phyloP scores from a whole-genome alignment of 768 basidiomycete genomes.

The Zangia roseola region DNA sequence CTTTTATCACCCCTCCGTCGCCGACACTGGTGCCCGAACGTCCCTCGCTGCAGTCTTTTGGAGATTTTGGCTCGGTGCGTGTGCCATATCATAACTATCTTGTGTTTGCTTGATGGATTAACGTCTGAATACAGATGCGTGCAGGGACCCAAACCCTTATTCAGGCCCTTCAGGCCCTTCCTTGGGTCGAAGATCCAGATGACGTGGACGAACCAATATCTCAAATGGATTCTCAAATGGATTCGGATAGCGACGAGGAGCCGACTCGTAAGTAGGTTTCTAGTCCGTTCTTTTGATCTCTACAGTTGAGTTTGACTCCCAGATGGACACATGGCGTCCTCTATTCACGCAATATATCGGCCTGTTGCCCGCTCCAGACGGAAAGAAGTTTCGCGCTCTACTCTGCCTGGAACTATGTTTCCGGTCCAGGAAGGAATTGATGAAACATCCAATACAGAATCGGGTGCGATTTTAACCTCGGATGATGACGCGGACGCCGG shows the following conservation, averaged over 20 bases:
- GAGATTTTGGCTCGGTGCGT: constrained; percentile 71
- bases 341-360: constrained; percentile 85
- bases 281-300: background rate
- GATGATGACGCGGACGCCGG: constrained; percentile 56
- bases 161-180: constrained; percentile 83
- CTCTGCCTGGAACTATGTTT: constrained; percentile 7
- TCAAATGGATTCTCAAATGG: constrained; percentile 38
- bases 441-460: constrained; percentile 31
- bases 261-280: constrained; percentile 34
- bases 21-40: constrained; percentile 48
- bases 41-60: constrained; percentile 52
- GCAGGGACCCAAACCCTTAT: constrained; percentile 87
- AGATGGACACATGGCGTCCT: constrained; percentile 66
- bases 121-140: constrained; percentile 58
- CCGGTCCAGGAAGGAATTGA: constrained; percentile 27
- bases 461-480: constrained; percentile 34
- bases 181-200: constrained; percentile 69
- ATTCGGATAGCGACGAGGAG: constrained; percentile 70
- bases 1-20: constrained; percentile 74
- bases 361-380: constrained; percentile 70
- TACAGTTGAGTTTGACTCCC: constrained; percentile 3
- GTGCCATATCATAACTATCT: constrained; percentile 2
- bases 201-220: constrained; percentile 61
- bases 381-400: constrained; percentile 25
- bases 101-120: background rate